phyloP scores from a whole-genome alignment of 2,329 filamentous ascomycete genomes.

The Hawksworthiomyces lignivorus region DNA sequence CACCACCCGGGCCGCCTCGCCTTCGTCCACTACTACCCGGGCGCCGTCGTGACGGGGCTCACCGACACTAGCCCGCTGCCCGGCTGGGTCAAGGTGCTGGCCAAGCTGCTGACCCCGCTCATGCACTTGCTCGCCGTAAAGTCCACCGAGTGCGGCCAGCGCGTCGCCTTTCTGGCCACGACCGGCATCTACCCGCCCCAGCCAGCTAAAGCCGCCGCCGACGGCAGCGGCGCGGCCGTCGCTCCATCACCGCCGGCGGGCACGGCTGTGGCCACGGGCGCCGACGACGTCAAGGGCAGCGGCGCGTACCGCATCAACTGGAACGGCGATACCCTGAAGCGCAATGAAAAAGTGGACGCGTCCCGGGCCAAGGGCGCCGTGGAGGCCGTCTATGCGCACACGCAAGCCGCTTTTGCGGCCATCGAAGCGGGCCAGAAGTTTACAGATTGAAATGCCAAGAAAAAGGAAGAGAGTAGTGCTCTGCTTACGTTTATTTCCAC shows the following conservation, averaged over 20 bases:
- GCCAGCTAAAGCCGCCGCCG: not conserved
- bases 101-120: not conserved
- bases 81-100: not conserved
- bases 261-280: not conserved
- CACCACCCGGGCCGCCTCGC: constrained; percentile 3
- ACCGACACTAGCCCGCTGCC: constrained; percentile 1
- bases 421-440: constrained; percentile 1
- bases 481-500: too few species aligned
- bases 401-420: constrained; percentile 3
- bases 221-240: not conserved
- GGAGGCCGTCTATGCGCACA: constrained; percentile 7
- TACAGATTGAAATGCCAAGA: not conserved
- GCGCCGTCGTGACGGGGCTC: constrained; percentile 4
- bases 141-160: constrained; percentile 4
- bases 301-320: constrained; percentile 9
- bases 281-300: constrained; percentile 2
- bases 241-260: not conserved
- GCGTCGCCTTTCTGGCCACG: constrained; percentile 1
- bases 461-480: too few species aligned
- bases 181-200: not conserved
- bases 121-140: not conserved
- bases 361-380: constrained; percentile 1
- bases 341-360: not conserved
- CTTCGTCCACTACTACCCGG: constrained; percentile 12
- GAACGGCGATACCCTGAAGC: not conserved